Evolutionary conservation across 2,329 filamentous ascomycete species (phyloP).

Genomic region (Chaetomiaceae sp.): DNA sequence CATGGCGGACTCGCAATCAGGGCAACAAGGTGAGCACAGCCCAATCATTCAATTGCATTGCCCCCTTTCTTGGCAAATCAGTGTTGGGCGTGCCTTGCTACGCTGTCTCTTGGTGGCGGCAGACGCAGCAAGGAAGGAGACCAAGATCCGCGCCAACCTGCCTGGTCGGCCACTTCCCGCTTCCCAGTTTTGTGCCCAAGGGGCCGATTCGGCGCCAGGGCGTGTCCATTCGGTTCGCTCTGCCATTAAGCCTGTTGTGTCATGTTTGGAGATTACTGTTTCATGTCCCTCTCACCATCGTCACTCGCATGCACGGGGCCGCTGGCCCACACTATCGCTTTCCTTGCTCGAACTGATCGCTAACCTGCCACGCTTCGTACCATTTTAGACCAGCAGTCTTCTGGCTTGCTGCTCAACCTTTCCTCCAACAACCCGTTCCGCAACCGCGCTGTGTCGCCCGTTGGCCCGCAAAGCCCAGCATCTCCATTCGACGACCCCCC

Average conservation of each 20-base stretch:
- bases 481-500: slow-evolving; percentile 57
- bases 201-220: slow-evolving; percentile 15
- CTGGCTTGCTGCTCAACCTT: slow-evolving; percentile 58
- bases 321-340: slow-evolving; percentile 17
- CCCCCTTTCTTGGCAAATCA: slow-evolving; percentile 10
- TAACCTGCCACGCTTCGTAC: slow-evolving; percentile 15
- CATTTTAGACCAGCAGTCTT: slow-evolving; percentile 42
- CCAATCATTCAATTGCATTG: background rate
- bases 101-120: slow-evolving; percentile 9
- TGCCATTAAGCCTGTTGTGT: slow-evolving; percentile 36
- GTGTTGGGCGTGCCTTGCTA: slow-evolving; percentile 1
- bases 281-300: slow-evolving; percentile 39
- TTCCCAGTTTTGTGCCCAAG: slow-evolving; percentile 23
- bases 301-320: slow-evolving; percentile 38
- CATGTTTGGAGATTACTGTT: slow-evolving; percentile 42
- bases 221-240: slow-evolving; percentile 31
- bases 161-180: slow-evolving; percentile 18
- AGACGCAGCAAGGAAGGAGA: slow-evolving; percentile 4
- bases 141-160: slow-evolving; percentile 16
- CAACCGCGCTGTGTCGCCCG: slow-evolving; percentile 61
- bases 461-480: slow-evolving; percentile 31
- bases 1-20: slow-evolving; percentile 23
- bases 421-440: slow-evolving; percentile 79
- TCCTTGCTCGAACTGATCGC: slow-evolving; percentile 18
- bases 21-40: slow-evolving; percentile 23